phyloP scores from a whole-genome alignment of 192 early-diverging fungal species.

The Coemansia sp. region DNA sequence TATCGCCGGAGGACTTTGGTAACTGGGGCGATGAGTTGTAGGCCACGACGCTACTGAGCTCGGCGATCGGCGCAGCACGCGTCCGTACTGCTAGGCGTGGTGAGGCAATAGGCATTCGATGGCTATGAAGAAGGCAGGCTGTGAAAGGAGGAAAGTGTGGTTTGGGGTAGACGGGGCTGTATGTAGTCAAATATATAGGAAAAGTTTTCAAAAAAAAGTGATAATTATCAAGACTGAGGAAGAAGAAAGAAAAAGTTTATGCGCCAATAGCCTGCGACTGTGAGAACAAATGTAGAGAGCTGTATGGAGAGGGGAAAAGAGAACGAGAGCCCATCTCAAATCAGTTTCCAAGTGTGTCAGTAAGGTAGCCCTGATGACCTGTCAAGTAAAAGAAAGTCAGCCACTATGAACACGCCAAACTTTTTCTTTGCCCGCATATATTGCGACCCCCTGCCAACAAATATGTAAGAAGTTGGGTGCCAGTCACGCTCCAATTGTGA shows the following conservation, averaged over 20 bases:
- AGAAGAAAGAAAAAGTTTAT: conserved; percentile 12
- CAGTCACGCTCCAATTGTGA: background rate
- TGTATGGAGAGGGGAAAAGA: background rate
- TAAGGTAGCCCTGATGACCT: background rate
- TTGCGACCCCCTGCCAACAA: background rate
- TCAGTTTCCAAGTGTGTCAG: background rate
- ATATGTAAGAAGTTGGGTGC: background rate
- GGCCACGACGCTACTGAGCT: conserved; percentile 38
- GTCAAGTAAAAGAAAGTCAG: background rate
- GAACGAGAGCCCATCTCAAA: background rate
- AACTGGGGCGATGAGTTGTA: conserved; percentile 15
- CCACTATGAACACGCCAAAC: background rate
- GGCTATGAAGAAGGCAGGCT: background rate
- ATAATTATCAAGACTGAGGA: background rate
- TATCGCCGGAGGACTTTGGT: background rate
- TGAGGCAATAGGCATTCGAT: conserved; percentile 9
- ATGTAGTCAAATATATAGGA: conserved; percentile 8
- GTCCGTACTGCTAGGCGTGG: conserved; percentile 11
- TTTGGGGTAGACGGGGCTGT: background rate
- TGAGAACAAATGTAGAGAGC: background rate
- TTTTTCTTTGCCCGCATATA: background rate
- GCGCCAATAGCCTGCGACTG: background rate
- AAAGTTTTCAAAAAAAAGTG: background rate
- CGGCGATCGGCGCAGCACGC: conserved; percentile 31
- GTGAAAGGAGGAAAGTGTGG: background rate